Percentiles rank a stretch among this genome's conserved stretches.
Evolutionary conservation across 1,139 yeast species (phyloP).

Genomic region (Suhomyces panamericanus): DNA sequence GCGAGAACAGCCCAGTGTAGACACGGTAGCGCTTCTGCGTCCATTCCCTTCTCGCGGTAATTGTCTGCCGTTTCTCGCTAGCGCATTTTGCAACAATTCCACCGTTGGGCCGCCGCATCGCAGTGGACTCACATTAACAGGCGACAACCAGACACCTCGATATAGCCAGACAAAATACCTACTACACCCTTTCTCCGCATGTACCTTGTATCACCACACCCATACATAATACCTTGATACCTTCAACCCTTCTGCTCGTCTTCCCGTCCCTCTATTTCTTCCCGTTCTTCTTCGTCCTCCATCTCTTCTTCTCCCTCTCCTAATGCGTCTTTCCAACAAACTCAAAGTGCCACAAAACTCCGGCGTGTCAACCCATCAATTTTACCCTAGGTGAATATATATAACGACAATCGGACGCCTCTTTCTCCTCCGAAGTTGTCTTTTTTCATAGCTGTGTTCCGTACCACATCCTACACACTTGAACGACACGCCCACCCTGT

Average conservation of each 20-base stretch:
- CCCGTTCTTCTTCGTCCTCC: too few species aligned
- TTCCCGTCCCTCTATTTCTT: too few species aligned
- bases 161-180: too few species aligned
- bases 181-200: too few species aligned
- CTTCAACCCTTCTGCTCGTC: too few species aligned
- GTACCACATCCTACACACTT: constrained; percentile 11
- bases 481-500: neutral
- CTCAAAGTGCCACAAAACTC: constrained; percentile 7
- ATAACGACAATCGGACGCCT: constrained; percentile 2
- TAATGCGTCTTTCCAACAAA: constrained; percentile 6
- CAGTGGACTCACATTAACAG: too few species aligned
- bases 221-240: too few species aligned
- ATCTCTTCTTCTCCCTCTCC: neutral
- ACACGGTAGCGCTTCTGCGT: too few species aligned
- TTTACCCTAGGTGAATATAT: constrained; percentile 6
- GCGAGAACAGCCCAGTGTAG: too few species aligned
- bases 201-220: too few species aligned
- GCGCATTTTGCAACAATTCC: constrained; percentile 6
- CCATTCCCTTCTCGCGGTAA: too few species aligned
- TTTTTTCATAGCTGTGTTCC: constrained; percentile 7
- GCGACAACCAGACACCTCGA: too few species aligned
- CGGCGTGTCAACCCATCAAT: constrained; percentile 12
- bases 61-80: neutral
- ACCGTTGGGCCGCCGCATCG: neutral
- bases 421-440: neutral